Base-by-base conservation (phyloP, 148 eudicot species). In the Bassia scoparia region DNA sequence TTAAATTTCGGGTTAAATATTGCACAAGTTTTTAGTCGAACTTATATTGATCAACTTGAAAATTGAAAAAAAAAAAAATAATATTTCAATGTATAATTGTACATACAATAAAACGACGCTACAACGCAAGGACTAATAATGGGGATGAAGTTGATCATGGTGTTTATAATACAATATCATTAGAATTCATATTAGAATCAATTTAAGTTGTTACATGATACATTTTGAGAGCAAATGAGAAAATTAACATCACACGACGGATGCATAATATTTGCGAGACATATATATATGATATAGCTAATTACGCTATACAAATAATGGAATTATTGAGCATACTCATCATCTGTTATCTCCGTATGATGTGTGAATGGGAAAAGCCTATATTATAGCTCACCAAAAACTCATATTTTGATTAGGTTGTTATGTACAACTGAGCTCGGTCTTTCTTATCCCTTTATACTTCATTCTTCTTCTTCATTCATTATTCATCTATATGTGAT, bases 361-460 rank as follows among this genome's bases (percentile, higher is more conserved):
- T 59, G 38, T 69, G 43, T 61, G 58, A 50, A 76, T 61, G 63
- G 74, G 63, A 33, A 68, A 68, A 23, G 38, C 49, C 48, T n/a
- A 55, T 58, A 46, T 24, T 70, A 41, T 7, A 46, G 49, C 78
- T 68, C 72, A 76, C 5, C 31, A 37, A 48, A n/a, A 38, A 55
- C 38, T 38, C 67, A 38, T 67, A 55, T 64, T 77, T 72, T 29
- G 21, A 23, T 72, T 8, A 29, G n/a, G 33, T 44, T 70, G 73
- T 48, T 73, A 78, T 73, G 73, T 73, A 78, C 81, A 69, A 34
- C 60, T 67, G 72, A 72, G 68, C 72, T 68, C 61, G 24, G 67
- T 46, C 67, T 20, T 53, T 66, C 41, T 27, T 35, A 21, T 55
- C 30, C 73, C 44, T 37, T 33, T 59, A 4, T 30, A 14, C 53